Evolutionary conservation across 371 early-diverging fungal species (phyloP).

Genomic region (Actinomortierella wolfii): DNA sequence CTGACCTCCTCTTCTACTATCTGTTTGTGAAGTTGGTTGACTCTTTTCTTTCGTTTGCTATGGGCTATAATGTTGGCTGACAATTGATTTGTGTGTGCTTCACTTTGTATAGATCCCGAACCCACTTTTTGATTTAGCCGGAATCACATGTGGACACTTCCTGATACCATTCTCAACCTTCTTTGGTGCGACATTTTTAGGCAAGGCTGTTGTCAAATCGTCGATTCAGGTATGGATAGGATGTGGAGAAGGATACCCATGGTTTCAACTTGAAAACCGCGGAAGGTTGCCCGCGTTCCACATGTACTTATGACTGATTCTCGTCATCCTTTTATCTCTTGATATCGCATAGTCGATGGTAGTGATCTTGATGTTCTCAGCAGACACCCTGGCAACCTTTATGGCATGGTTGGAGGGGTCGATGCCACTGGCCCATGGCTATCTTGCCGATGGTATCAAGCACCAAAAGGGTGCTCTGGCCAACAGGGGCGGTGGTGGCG

Average conservation of each 20-base stretch:
- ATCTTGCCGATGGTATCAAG: slow-evolving; percentile 51
- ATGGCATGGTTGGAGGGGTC: slow-evolving; percentile 51
- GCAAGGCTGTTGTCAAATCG: slow-evolving; percentile 88
- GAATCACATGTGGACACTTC: slow-evolving; percentile 92
- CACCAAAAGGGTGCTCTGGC: slow-evolving; percentile 51
- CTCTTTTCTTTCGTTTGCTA: background rate
- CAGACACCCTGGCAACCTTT: slow-evolving; percentile 62
- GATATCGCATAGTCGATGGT: slow-evolving; percentile 50
- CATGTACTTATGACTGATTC: too few species aligned
- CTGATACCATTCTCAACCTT: slow-evolving; percentile 88
- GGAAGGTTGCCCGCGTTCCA: too few species aligned
- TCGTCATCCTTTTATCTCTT: too few species aligned
- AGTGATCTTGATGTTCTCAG: slow-evolving; percentile 68
- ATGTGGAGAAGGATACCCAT: too few species aligned
- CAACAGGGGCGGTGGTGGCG: background rate
- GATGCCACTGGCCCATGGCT: slow-evolving; percentile 57
- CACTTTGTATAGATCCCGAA: slow-evolving; percentile 76
- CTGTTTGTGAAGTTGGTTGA: background rate
- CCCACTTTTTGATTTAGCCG: slow-evolving; percentile 95
- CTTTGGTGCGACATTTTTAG: slow-evolving; percentile 91
- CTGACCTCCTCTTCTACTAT: slow-evolving; percentile 2
- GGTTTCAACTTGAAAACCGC: too few species aligned
- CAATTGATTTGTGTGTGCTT: background rate
- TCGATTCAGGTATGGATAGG: slow-evolving; percentile 76
- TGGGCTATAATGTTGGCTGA: background rate